Evolutionary conservation across 129 eudicot species (phyloP), one percentile per base, ranked within the genome.

Genomic region (Arctium minus): DNA sequence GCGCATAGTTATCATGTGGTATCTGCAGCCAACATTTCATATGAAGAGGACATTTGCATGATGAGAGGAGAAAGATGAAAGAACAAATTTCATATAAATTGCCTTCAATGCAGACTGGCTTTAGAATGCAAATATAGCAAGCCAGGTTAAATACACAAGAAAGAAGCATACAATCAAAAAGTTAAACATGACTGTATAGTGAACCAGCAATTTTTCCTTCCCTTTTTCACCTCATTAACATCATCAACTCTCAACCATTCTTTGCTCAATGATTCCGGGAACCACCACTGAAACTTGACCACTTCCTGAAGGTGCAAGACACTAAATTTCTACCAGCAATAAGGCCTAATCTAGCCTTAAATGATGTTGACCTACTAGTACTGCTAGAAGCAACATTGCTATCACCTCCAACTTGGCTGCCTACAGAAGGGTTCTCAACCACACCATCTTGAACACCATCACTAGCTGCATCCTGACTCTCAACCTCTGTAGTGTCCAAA

Each of bases 201-300:
- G 39, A 81, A 60, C 73, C 79, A 73, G 84, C 78, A 81, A 72
- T 53, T 53, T 53, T 18, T 39, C 53, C 9, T 67, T 56, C 30
- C 39, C 39, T n/a, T 79, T 33, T 67, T 79, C 71, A 67, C 32
- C 71, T 67, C 35, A 67, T 67, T 67, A 67, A 67, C 71, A 67
- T 42, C 33, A 73, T 42, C 44, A 73, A 56, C 79, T 81, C 36
- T 17, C 15, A 15, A 8, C 73, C 84, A 35, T 12, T 8, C 39
- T 65, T 67, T 73, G 35, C 68, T 72, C 69, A 83, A 5, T 60
- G 82, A 72, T 36, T 71, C 74, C 89, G 74, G 0, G 91, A 87
- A 81, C 92, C 87, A 80, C 90, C 89, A 32, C 85, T 83, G 75
- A 90, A 92, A 81, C 94, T 90, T 38, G 95, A 89, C 92, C 95